phyloP scores from a whole-genome alignment of 257 asterid species.

The Solanum chaucha region DNA sequence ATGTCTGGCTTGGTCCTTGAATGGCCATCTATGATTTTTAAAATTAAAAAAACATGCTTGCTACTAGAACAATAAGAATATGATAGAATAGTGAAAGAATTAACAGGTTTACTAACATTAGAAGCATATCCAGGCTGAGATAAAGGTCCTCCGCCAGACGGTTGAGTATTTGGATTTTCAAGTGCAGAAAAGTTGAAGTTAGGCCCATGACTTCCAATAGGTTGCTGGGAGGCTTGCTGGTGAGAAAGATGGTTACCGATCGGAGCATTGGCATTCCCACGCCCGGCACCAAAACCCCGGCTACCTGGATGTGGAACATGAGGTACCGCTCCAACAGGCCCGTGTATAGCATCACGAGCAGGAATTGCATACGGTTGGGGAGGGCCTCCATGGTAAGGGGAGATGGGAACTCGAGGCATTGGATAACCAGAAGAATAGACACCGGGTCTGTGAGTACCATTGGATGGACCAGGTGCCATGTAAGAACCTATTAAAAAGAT shows the following conservation, averaged over 20 bases:
- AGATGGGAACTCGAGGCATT: slow-evolving; percentile 72
- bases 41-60: not conserved
- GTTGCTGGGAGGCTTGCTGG: slow-evolving; percentile 76
- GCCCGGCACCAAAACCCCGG: slow-evolving; percentile 88
- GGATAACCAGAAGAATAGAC: slow-evolving; percentile 81
- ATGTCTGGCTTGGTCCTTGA: slow-evolving; percentile 76
- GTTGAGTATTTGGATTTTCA: slow-evolving; percentile 85
- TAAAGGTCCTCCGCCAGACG: slow-evolving; percentile 78
- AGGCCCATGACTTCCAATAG: slow-evolving; percentile 62
- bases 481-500: slow-evolving; percentile 53
- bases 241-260: slow-evolving; percentile 89
- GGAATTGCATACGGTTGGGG: slow-evolving; percentile 98
- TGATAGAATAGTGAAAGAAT: not conserved
- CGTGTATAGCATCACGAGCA: slow-evolving; percentile 84
- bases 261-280: slow-evolving; percentile 79
- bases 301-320: slow-evolving; percentile 84
- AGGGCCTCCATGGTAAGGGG: slow-evolving; percentile 79
- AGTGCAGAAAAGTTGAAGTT: slow-evolving; percentile 67
- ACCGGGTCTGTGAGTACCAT: slow-evolving; percentile 73
- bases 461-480: slow-evolving; percentile 74
- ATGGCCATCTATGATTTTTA: slow-evolving; percentile 17
- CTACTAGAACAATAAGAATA: not conserved
- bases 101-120: slow-evolving; percentile 42
- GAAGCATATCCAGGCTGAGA: slow-evolving; percentile 92
- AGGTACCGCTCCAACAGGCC: slow-evolving; percentile 86